Percentiles rank a stretch among this genome's conserved stretches.
phyloP scores from a whole-genome alignment of 2,329 filamentous ascomycete genomes.

The Colletotrichum sp. region DNA sequence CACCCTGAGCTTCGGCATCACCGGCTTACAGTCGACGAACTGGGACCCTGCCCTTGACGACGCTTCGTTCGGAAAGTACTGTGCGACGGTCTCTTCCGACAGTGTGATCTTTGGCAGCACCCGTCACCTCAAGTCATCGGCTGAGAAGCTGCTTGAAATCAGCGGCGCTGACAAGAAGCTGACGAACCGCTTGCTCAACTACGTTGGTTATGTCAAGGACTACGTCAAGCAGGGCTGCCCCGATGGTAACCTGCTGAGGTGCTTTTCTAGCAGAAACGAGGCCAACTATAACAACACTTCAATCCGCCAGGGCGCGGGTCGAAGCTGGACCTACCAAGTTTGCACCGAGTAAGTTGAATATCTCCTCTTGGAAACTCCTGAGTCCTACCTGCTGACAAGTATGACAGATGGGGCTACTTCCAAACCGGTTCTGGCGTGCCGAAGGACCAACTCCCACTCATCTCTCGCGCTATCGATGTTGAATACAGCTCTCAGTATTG shows the following conservation, averaged over 20 bases:
- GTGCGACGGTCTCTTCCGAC: slow-evolving; percentile 48
- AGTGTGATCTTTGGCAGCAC: slow-evolving; percentile 47
- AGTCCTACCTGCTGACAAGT: not conserved
- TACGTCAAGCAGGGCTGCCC: slow-evolving; percentile 27
- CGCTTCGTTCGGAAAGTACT: slow-evolving; percentile 51
- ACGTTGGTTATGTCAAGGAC: slow-evolving; percentile 49
- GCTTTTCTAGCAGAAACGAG: slow-evolving; percentile 33
- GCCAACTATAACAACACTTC: slow-evolving; percentile 22
- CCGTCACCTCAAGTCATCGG: slow-evolving; percentile 35
- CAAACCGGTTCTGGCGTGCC: slow-evolving; percentile 76
- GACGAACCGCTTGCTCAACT: slow-evolving; percentile 54
- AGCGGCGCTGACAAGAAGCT: slow-evolving; percentile 42
- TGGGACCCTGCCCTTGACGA: slow-evolving; percentile 56
- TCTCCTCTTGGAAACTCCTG: not conserved
- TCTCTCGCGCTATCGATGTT: slow-evolving; percentile 74
- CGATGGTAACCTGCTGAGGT: slow-evolving; percentile 29
- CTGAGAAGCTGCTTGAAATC: slow-evolving; percentile 42
- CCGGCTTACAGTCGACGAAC: slow-evolving; percentile 52
- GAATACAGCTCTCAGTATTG: slow-evolving; percentile 69
- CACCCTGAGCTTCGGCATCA: slow-evolving; percentile 44
- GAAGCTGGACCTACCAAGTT: slow-evolving; percentile 58
- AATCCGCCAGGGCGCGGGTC: slow-evolving; percentile 27
- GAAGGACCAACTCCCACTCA: slow-evolving; percentile 65
- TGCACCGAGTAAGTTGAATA: slow-evolving; percentile 51
- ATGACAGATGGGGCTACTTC: slow-evolving; percentile 75